Percentiles rank a stretch among this genome's conserved stretches.
These are phyloP conservation scores for Sporothrix dimorphospora DNA, from an alignment of 2,329 filamentous ascomycete species.

Conservation along the genomic window DNA sequence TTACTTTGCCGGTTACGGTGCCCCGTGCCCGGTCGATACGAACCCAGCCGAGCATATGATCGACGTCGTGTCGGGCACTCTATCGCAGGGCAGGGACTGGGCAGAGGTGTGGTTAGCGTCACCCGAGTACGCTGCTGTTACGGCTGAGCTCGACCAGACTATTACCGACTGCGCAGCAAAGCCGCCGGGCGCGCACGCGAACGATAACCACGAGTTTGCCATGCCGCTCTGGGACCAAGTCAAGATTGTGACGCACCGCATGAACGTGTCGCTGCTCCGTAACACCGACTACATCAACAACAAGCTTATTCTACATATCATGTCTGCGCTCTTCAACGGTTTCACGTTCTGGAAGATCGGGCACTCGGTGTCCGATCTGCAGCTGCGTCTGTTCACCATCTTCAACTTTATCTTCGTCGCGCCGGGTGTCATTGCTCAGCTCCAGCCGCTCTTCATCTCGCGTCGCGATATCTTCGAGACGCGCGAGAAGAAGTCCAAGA, in stretches of 20 bases:
- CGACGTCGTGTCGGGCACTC: constrained; percentile 71
- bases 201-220: constrained; percentile 63
- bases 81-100: constrained; percentile 55
- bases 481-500: constrained; percentile 82
- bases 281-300: constrained; percentile 77
- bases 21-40: constrained; percentile 61
- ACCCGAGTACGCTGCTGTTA: constrained; percentile 52
- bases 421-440: constrained; percentile 76
- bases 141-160: constrained; percentile 32
- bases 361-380: constrained; percentile 73
- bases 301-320: constrained; percentile 78
- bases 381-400: constrained; percentile 86
- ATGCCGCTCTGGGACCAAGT: constrained; percentile 70
- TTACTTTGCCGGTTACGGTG: constrained; percentile 67
- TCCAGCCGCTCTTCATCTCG: constrained; percentile 74
- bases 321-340: constrained; percentile 77
- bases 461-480: constrained; percentile 81
- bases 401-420: constrained; percentile 79
- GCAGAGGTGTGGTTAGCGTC: constrained; percentile 44
- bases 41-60: constrained; percentile 87
- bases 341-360: constrained; percentile 79
- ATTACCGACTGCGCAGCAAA: constrained; percentile 37
- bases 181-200: constrained; percentile 58
- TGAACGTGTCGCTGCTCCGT: constrained; percentile 80
- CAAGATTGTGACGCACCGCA: constrained; percentile 71